Percentiles rank a stretch among this genome's conserved stretches.
Conservation (phyloP, 352 stramenopile genomes). For the Phytopythium cucurbitacearum region DNA sequence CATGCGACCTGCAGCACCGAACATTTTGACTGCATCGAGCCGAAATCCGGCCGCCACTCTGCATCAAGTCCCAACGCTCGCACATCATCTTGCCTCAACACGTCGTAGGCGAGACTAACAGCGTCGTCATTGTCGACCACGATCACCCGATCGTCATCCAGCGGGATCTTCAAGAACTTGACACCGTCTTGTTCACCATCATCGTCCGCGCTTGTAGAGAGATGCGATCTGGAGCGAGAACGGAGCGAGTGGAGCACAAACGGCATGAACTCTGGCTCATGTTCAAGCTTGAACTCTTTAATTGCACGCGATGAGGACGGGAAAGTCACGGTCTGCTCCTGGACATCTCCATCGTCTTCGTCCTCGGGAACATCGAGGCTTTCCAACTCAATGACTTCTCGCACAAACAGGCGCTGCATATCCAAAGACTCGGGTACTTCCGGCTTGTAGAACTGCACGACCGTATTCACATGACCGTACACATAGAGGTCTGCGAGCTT, state of each 20-base stretch:
- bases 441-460: conserved; percentile 60
- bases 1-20: conserved; percentile 68
- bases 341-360: conserved; percentile 22
- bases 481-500: conserved; percentile 69
- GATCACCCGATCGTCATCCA: conserved; percentile 36
- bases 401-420: conserved; percentile 56
- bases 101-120: conserved; percentile 37
- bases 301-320: conserved; percentile 39
- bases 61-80: conserved; percentile 52
- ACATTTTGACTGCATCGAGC: conserved; percentile 47
- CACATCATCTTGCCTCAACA: conserved; percentile 38
- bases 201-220: background rate
- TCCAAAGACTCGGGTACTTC: conserved; percentile 35
- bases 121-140: conserved; percentile 58
- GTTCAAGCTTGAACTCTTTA: conserved; percentile 57
- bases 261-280: conserved; percentile 65
- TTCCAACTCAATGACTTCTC: conserved; percentile 67
- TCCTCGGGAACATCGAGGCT: conserved; percentile 19
- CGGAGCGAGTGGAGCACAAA: conserved; percentile 32
- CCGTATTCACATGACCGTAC: conserved; percentile 33
- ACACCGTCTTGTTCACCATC: conserved; percentile 12
- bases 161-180: conserved; percentile 43
- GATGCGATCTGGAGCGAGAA: conserved; percentile 2
- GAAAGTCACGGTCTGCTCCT: conserved; percentile 13
- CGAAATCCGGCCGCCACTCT: conserved; percentile 60